Evolutionary conservation across 345 rosid genomes (phyloP).

Genomic region (Angophora floribunda): DNA sequence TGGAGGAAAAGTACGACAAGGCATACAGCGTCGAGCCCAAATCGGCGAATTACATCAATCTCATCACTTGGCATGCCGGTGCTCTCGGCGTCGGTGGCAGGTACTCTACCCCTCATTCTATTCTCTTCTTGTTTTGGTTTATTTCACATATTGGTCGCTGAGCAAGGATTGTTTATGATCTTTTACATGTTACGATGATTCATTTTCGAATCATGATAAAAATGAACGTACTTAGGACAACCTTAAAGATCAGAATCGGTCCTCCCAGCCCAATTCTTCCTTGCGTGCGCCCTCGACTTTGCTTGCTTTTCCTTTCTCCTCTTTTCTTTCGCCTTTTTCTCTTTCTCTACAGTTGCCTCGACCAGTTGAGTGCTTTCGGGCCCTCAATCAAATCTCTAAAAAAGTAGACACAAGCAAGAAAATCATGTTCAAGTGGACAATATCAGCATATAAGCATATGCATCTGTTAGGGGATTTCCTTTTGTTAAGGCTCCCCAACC

Average conservation of each 20-base stretch:
- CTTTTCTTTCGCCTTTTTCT: neutral
- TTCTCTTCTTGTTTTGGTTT: neutral
- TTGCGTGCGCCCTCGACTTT: neutral
- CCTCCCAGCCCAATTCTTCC: neutral
- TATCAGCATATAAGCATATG: neutral
- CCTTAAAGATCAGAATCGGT: neutral
- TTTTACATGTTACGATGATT: neutral
- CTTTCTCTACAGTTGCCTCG: neutral
- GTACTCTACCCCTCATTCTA: constrained; percentile 4
- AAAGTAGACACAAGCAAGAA: neutral
- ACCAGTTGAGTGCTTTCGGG: neutral
- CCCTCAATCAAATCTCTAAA: neutral
- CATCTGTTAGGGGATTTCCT: neutral
- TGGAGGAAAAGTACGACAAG: constrained; percentile 74
- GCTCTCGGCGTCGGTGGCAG: constrained; percentile 80
- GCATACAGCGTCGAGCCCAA: constrained; percentile 91
- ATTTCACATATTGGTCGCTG: neutral
- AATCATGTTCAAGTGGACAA: neutral
- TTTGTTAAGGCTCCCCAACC: neutral
- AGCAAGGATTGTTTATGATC: neutral
- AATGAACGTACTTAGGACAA: neutral
- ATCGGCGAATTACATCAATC: constrained; percentile 59
- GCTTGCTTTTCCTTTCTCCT: neutral
- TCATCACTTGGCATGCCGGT: constrained; percentile 54
- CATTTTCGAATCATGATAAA: neutral